Conservation (phyloP, 192 early-diverging fungal species). For the Backusella morwellensis region DNA sequence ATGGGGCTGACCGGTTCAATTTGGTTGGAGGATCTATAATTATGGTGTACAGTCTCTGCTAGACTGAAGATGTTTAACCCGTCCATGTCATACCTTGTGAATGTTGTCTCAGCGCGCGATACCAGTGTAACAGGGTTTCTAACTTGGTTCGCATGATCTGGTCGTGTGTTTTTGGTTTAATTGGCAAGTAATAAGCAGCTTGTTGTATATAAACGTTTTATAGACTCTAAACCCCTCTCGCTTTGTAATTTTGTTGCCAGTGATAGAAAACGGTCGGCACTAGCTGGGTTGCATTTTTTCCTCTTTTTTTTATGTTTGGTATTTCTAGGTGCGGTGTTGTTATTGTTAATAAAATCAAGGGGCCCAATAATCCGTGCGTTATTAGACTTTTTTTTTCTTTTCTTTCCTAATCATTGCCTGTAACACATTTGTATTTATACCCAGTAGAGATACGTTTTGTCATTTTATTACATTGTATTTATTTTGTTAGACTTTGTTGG, state of each 20-base stretch:
- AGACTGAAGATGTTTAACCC: conserved; percentile 31
- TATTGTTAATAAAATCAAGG: conserved; percentile 35
- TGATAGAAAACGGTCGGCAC: conserved; percentile 40
- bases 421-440: neutral
- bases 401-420: neutral
- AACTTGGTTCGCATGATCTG: conserved; percentile 34
- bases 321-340: conserved; percentile 34
- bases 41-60: conserved; percentile 29
- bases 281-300: conserved; percentile 37
- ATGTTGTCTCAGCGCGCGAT: conserved; percentile 42
- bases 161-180: conserved; percentile 36
- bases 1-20: conserved; percentile 33
- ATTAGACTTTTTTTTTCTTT: conserved; percentile 16
- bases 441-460: neutral
- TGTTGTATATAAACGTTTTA: neutral
- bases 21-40: conserved; percentile 34
- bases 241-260: conserved; percentile 18
- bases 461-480: neutral
- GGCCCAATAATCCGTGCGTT: conserved; percentile 33
- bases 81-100: conserved; percentile 34
- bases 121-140: conserved; percentile 39
- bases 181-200: conserved; percentile 15
- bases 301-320: conserved; percentile 27
- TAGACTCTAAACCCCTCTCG: neutral
- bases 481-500: neutral